Base-by-base conservation (phyloP, 345 rosid genomes). In the Noccaea bulbosa region DNA sequence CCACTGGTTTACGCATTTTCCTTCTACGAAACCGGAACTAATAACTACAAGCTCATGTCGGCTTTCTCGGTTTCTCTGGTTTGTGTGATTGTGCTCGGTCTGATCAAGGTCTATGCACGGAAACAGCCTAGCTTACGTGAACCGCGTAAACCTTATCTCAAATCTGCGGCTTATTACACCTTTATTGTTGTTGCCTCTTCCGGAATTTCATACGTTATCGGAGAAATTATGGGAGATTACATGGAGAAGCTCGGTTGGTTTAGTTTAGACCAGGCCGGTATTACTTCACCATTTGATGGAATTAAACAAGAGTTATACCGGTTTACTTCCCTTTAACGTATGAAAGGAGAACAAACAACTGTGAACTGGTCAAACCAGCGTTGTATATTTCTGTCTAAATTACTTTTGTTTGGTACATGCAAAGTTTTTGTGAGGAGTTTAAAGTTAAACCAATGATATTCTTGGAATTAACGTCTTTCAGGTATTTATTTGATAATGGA, bases 1-100 rank as follows among this genome's bases (percentile, higher is more conserved):
- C 93, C 93, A 0, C 59, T 86, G 16, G 60, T 87, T 16, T 90
- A 88, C 40, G 84, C 88, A 56, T 86, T 83, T 77, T 80, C 89
- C 4, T 88, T 87, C 65, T 82, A 70, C 49, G 41, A 47, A 74
- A 84, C 85, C 68, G 80, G 83, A 51, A 61, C 79, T 65, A 79
- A 73, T 68, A 85, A 86, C 65, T 62, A 70, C 74, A 90, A 86
- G 79, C 85, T 90, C 12, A 77, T 80, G 2, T 83, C 83, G 2
- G 84, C 76, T n/a, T 84, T 79, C 5, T 84, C 40, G 17, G 87
- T 85, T 39, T 93, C 93, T 63, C 73, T 93, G 27, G 27, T 77
- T 14, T 93, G 90, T 77, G 81, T 85, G 52, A 53, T 84, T 49
- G 44, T 88, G 38, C 97, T 93, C 34, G 86, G 92, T 22, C n/a